phyloP scores from a whole-genome alignment of 495 filamentous ascomycete species.

The Talaromyces thailandensis region DNA sequence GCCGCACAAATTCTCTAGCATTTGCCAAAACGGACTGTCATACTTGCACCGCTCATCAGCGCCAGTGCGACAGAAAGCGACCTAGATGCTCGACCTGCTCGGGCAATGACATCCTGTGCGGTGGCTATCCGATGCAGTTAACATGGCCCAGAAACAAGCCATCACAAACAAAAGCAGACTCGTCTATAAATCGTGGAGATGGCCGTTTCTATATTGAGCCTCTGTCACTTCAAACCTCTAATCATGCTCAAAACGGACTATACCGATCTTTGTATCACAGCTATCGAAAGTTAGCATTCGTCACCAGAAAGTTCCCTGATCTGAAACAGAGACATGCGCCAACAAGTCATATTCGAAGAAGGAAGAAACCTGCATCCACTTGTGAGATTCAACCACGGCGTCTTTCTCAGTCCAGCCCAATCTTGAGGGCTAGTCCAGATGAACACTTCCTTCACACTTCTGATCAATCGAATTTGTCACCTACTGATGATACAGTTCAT shows the following conservation, averaged over 20 bases:
- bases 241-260: not conserved
- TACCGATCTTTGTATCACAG: not conserved
- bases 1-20: conserved; percentile 2
- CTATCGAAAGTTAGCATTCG: not conserved
- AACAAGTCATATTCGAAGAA: not conserved
- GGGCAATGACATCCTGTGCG: not conserved
- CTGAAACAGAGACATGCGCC: not conserved
- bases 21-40: conserved; percentile 4
- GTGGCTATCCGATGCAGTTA: conserved; percentile 4
- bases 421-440: not conserved
- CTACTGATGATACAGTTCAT: not conserved
- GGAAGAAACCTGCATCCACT: not conserved
- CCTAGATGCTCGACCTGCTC: conserved; percentile 1
- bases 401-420: not conserved
- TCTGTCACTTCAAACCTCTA: not conserved
- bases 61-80: conserved; percentile 1
- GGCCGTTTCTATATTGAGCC: not conserved
- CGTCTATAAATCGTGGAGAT: not conserved
- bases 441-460: not conserved
- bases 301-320: not conserved
- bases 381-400: not conserved
- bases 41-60: conserved; percentile 1
- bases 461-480: not conserved
- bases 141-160: not conserved
- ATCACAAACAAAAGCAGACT: not conserved